phyloP scores from a whole-genome alignment of 345 rosid species.

The Melaleuca quinquenervia region DNA sequence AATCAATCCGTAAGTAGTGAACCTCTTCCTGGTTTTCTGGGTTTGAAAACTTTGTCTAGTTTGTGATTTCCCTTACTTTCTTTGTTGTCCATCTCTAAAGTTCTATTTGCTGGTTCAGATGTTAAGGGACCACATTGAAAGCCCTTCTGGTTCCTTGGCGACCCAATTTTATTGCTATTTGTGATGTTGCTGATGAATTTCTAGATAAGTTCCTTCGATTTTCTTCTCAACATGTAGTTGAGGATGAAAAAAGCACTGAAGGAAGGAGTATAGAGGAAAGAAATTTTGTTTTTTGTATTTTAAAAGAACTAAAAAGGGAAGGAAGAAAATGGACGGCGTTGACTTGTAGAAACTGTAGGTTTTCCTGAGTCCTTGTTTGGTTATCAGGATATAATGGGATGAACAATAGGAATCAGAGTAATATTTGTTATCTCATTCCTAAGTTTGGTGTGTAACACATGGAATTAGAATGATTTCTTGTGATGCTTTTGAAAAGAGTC shows the following conservation, averaged over 20 bases:
- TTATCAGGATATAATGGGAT: neutral
- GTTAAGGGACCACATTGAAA: neutral
- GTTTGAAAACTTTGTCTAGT: neutral
- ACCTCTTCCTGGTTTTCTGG: neutral
- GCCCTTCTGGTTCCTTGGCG: neutral
- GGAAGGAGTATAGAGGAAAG: neutral
- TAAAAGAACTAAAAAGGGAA: neutral
- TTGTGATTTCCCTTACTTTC: neutral
- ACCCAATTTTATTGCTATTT: neutral
- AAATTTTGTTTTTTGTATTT: neutral
- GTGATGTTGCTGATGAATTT: neutral
- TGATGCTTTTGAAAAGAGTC: neutral
- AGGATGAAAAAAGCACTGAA: neutral
- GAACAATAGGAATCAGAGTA: neutral
- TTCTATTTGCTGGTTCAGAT: neutral
- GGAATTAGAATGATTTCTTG: neutral
- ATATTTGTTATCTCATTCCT: neutral
- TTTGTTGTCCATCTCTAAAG: neutral
- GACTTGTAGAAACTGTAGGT: neutral
- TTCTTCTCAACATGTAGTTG: neutral
- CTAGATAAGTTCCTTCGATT: neutral
- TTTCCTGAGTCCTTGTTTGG: neutral
- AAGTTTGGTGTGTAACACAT: neutral
- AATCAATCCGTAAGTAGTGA: conserved; percentile 65
- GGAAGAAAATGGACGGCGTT: neutral